phyloP scores from a whole-genome alignment of 768 basidiomycete genomes.

The Boletus sp. region DNA sequence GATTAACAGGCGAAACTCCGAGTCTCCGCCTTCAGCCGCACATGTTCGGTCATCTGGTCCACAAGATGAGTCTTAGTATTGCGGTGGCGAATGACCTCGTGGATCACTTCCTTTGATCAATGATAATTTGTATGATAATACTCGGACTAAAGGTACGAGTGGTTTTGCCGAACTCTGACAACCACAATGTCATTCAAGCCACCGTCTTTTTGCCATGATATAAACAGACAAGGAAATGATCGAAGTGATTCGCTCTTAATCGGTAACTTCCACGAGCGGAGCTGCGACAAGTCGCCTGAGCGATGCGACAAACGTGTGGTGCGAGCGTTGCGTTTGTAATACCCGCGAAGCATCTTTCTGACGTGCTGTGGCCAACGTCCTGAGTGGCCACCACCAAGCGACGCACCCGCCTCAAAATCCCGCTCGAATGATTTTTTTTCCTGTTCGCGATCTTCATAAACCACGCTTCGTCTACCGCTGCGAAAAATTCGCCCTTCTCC shows the following conservation, averaged over 20 bases:
- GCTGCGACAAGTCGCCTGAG: constrained; percentile 9
- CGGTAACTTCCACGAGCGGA: constrained; percentile 2
- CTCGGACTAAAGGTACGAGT: constrained; percentile 15
- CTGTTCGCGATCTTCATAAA: background rate
- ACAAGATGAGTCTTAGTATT: constrained; percentile 9
- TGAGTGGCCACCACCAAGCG: background rate
- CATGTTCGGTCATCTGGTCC: constrained; percentile 14
- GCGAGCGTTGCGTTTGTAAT: constrained; percentile 13
- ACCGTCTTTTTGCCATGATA: constrained; percentile 17
- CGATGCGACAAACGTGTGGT: constrained; percentile 17
- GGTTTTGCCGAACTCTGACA: constrained; percentile 18
- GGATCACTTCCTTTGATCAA: constrained; percentile 22
- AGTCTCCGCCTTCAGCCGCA: constrained; percentile 20
- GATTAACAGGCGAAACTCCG: constrained; percentile 11
- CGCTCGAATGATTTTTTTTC: constrained; percentile 2
- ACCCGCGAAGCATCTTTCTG: constrained; percentile 7
- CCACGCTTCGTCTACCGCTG: background rate
- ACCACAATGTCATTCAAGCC: constrained; percentile 7
- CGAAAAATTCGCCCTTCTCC: background rate
- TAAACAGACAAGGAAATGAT: constrained; percentile 9
- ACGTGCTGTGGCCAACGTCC: constrained; percentile 5
- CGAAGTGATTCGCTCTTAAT: constrained; percentile 4
- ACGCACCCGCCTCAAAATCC: background rate
- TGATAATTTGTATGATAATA: constrained; percentile 15
- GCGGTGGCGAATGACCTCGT: constrained; percentile 25